Conservation (phyloP, 768 basidiomycete genomes). For the Auricularia heimuer region DNA sequence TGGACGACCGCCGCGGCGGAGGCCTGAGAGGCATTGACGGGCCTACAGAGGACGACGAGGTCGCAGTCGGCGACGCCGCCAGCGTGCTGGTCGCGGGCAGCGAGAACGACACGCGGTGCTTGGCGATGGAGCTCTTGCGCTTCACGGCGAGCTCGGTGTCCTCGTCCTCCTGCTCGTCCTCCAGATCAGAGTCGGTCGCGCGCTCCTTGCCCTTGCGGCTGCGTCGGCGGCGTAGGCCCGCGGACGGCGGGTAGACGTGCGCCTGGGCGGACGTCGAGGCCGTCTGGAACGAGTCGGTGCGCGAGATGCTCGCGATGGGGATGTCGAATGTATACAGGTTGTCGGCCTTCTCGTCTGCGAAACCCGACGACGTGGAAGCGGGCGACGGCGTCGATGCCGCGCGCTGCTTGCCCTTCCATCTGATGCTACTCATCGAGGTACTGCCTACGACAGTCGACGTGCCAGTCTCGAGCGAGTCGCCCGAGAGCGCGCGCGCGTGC, state of each 20-base stretch:
- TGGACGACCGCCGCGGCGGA: not conserved
- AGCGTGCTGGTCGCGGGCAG: not conserved
- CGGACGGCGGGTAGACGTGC: not conserved
- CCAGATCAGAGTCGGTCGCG: not conserved
- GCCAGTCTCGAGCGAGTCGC: not conserved
- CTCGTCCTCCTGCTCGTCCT: not conserved
- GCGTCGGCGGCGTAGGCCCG: not conserved
- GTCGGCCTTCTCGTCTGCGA: not conserved
- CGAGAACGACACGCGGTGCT: not conserved
- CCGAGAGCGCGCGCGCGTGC: not conserved
- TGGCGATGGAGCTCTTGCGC: too few relatives aligned
- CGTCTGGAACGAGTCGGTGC: not conserved
- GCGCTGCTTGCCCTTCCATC: not conserved
- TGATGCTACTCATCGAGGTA: not conserved
- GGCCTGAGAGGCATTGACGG: not conserved
- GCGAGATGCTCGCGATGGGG: not conserved
- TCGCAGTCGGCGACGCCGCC: not conserved
- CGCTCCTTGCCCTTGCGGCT: constrained; percentile 1
- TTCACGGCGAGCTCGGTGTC: not conserved
- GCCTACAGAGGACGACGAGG: not conserved
- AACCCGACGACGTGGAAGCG: not conserved
- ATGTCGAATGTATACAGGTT: not conserved
- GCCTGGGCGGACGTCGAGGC: not conserved
- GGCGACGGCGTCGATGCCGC: not conserved
- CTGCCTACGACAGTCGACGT: not conserved